A percentile compares a stretch with the other conserved stretches of the same genome.
These are phyloP conservation scores for Decorospora gaudefroyi DNA, from an alignment of 2,329 filamentous ascomycete genomes.

Conservation along the genomic window DNA sequence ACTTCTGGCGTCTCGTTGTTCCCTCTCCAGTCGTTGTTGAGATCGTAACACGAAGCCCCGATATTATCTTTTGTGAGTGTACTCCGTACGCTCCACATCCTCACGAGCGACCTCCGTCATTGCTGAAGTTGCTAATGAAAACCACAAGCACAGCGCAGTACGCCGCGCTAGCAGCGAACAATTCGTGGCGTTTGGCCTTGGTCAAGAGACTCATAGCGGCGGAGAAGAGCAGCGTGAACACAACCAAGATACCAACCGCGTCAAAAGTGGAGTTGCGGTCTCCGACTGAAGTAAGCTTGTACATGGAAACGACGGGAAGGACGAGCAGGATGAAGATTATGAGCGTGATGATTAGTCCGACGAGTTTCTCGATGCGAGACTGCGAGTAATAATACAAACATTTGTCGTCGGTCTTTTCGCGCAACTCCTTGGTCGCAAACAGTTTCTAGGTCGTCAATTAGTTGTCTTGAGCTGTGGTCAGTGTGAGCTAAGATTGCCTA, in stretches of 20 bases:
- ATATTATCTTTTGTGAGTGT: neutral
- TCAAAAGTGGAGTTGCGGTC: slow-evolving; percentile 40
- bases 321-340: slow-evolving; percentile 48
- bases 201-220: slow-evolving; percentile 44
- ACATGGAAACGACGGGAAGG: slow-evolving; percentile 46
- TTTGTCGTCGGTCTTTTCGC: slow-evolving; percentile 35
- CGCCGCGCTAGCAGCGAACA: slow-evolving; percentile 45
- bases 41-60: too few species aligned
- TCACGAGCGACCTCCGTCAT: neutral
- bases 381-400: slow-evolving; percentile 40
- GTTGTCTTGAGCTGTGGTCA: too few species aligned
- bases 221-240: slow-evolving; percentile 47
- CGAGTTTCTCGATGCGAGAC: slow-evolving; percentile 40
- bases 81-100: neutral
- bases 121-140: slow-evolving; percentile 46
- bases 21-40: too few species aligned
- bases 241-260: slow-evolving; percentile 48
- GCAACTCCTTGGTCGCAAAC: slow-evolving; percentile 41
- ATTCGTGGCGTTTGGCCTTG: slow-evolving; percentile 41
- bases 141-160: slow-evolving; percentile 48
- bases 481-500: too few species aligned
- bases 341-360: slow-evolving; percentile 44
- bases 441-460: slow-evolving; percentile 25
- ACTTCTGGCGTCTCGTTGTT: too few species aligned
- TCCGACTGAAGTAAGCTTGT: slow-evolving; percentile 37